Evolutionary conservation across 805 yeast species (phyloP), one percentile per base, ranked within the genome.

Genomic region (Hanseniaspora lachancei): DNA sequence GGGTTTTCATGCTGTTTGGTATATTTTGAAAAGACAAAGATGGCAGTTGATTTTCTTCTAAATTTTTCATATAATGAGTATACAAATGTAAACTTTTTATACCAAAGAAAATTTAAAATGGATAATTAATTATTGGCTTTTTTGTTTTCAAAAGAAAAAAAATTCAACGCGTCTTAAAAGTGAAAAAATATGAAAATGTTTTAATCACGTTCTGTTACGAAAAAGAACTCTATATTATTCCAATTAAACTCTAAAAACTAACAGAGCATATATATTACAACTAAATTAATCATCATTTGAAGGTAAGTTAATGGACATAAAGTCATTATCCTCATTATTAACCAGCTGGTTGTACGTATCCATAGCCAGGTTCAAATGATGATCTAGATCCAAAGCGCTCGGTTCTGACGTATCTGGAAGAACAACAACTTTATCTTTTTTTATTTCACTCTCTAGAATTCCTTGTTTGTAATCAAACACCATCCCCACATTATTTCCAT

Each of bases 261-360:
- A 24, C 27, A 23, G 3, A 41, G 29, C 16, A 15, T 24, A 23
- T 15, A 15, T 41, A 15, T 23, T 5, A 23, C 29, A 12, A 40
- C 24, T 20, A 8, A 5, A n/a, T 27, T 35, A 41, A 9, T 51
- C 55, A 44, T 51, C 55, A 12, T 51, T 51, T 27, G 36, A 34
- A 29, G 56, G 56, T 8, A 53, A 32, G n/a, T 46, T 32, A 3
- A 53, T 46, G 8, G 56, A 44, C 50, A 53, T 46, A 20, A 53
- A 53, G 18, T 46, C 56, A 5, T 35, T 20, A 12, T 29, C 29
- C 2, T 34, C 16, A 6, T 27, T 8, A 12, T 20, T 18, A 20
- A 36, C 1, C 6, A 52, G 12, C 15, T 6, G 9, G 34, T 34
- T 24, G 23, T 46, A 46, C 4, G 47, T 29, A 12, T 2, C 13